These are phyloP conservation scores for Apiospora phragmitis DNA, from an alignment of 2,329 filamentous ascomycete genomes.

Conservation along the genomic window DNA sequence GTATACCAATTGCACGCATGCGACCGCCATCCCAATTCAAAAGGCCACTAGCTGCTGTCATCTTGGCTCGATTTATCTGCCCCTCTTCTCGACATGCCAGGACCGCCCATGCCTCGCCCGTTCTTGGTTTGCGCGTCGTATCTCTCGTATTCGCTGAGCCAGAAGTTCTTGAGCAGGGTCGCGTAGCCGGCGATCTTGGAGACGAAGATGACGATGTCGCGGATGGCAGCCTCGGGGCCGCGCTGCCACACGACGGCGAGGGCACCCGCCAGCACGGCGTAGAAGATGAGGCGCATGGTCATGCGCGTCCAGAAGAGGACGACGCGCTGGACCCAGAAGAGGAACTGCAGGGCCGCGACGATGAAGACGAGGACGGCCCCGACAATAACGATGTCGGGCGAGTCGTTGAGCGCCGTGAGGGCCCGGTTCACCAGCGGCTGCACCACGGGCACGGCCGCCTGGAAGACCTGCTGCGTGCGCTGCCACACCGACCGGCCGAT, in stretches of 20 bases:
- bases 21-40: not conserved
- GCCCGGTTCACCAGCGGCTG: constrained; percentile 43
- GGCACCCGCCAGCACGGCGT: constrained; percentile 56
- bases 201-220: constrained; percentile 53
- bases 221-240: constrained; percentile 63
- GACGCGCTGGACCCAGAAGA: constrained; percentile 70
- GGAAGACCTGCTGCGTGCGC: constrained; percentile 25
- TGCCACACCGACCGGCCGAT: constrained; percentile 35
- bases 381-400: constrained; percentile 44
- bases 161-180: constrained; percentile 52
- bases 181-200: constrained; percentile 47
- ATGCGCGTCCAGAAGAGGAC: constrained; percentile 78
- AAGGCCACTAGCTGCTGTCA: not conserved
- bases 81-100: constrained; percentile 17
- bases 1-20: not conserved
- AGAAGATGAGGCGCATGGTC: constrained; percentile 63
- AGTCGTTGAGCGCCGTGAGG: constrained; percentile 36
- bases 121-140: constrained; percentile 51
- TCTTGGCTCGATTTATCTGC: not conserved
- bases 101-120: constrained; percentile 16
- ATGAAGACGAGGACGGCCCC: constrained; percentile 55
- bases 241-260: constrained; percentile 63
- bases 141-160: constrained; percentile 57
- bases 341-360: constrained; percentile 62
- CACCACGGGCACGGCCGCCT: constrained; percentile 41